These are phyloP conservation scores for Clarireedia sp. DNA, from an alignment of 2,329 filamentous ascomycete species.

Conservation along the genomic window DNA sequence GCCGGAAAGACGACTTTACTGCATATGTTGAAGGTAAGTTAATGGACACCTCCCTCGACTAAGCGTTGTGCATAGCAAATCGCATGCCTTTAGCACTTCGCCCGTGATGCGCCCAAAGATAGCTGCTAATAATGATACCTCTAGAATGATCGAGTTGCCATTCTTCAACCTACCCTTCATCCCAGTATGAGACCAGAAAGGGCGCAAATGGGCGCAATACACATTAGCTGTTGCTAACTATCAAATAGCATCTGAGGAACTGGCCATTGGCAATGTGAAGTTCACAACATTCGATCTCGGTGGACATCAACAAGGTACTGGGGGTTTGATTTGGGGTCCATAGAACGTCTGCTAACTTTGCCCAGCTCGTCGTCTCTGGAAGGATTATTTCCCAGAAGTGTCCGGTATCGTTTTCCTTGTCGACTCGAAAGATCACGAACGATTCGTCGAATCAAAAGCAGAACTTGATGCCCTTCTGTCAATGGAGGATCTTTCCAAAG, in stretches of 20 bases:
- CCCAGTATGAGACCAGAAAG: constrained; percentile 51
- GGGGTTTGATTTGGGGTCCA: constrained; percentile 13
- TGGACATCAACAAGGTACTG: constrained; percentile 79
- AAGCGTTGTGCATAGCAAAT: constrained; percentile 1
- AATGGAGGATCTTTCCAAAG: constrained; percentile 95
- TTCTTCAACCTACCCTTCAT: constrained; percentile 84
- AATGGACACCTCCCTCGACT: neutral
- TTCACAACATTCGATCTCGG: constrained; percentile 94
- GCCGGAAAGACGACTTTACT: constrained; percentile 89
- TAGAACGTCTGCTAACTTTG: constrained; percentile 6
- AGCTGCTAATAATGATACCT: constrained; percentile 14
- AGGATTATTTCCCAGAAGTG: constrained; percentile 94
- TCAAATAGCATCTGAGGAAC: constrained; percentile 70
- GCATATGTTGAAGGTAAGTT: constrained; percentile 85
- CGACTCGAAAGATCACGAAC: constrained; percentile 94
- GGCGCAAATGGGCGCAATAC: constrained; percentile 2
- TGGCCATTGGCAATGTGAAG: constrained; percentile 85
- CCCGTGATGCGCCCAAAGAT: neutral
- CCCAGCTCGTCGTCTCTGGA: constrained; percentile 83
- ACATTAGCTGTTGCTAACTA: constrained; percentile 21
- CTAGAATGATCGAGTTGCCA: constrained; percentile 86
- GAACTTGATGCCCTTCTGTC: constrained; percentile 91
- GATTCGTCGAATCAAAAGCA: constrained; percentile 87
- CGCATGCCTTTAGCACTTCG: neutral
- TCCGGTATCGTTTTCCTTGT: constrained; percentile 96